Base-by-base conservation (phyloP, 495 filamentous ascomycete genomes). In the Emericellopsis terricola region DNA sequence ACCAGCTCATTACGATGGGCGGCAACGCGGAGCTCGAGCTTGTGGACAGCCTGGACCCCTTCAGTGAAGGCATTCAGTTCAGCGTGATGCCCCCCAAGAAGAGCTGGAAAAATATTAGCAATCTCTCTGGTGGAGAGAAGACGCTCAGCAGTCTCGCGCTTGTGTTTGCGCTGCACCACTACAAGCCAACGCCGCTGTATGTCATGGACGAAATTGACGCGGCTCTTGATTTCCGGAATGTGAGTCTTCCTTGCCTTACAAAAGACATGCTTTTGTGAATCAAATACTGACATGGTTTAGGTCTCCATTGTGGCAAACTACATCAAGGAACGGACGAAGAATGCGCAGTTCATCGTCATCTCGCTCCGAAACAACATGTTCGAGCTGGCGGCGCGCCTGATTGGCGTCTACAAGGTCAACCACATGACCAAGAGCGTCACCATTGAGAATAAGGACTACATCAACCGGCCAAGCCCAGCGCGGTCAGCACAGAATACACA, bases 191-290 rank as follows among this genome's bases (percentile, higher is more conserved):
- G 27, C 89, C 89, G 38, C 56, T 97, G 38, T 97, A 97, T 55
- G 89, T 97, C 34, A 97, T 97, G 89, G 89, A 97, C 55, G 89
- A 97, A 61, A 97, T 97, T 57, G 89, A 97, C 57, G 89, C 89
- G 13, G 89, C 89, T 20, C 50, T 97, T 65, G 89, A 97, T 62
- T 97, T 97, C 65, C 62, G 85, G 51, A 97, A 97, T 51, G 85
- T 89, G 50, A 77, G 82, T 71, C 30, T 18, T 11, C 8, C n/a
- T 14, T 18, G 20, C 27, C 7, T n/a, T n/a, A n/a, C n/a, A n/a
- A n/a, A n/a, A n/a, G n/a, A 9, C 15, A n/a, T n/a, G 5, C 11
- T 13, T 29, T 4, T 13, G n/a, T 5, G 28, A 29, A 5, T 15
- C 3, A 29, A 29, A 5, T n/a, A n/a, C n/a, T n/a, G n/a, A n/a